Evolutionary conservation across 805 yeast species (phyloP).

Genomic region (Candida easanensis): DNA sequence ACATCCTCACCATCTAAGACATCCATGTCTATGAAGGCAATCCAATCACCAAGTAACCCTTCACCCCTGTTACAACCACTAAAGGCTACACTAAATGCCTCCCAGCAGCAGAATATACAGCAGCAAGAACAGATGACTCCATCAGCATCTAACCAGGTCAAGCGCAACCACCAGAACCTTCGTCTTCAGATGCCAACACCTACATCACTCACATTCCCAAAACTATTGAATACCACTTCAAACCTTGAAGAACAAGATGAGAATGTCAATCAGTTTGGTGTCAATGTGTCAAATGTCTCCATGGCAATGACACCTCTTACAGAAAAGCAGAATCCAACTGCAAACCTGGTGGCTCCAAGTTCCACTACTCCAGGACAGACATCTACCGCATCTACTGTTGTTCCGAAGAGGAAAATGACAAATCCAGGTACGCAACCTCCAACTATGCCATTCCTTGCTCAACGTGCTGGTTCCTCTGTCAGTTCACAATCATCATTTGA

Average conservation of each 20-base stretch:
- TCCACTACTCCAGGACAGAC: not conserved
- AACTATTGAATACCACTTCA: constrained; percentile 33
- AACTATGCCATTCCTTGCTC: constrained; percentile 17
- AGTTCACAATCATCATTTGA: constrained; percentile 17
- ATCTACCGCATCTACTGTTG: constrained; percentile 4
- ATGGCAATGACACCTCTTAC: constrained; percentile 80
- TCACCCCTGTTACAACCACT: constrained; percentile 34
- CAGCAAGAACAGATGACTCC: not conserved
- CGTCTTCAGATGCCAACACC: constrained; percentile 79
- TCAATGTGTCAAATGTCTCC: constrained; percentile 50
- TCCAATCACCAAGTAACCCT: constrained; percentile 22
- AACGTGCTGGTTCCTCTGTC: constrained; percentile 14
- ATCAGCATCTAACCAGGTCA: constrained; percentile 1
- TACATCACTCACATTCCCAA: constrained; percentile 34
- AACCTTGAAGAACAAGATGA: constrained; percentile 32
- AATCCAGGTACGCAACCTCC: constrained; percentile 12
- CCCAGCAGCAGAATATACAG: not conserved
- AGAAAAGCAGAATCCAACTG: constrained; percentile 40
- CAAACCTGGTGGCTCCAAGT: not conserved
- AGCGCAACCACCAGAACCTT: constrained; percentile 49
- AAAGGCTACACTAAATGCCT: constrained; percentile 25
- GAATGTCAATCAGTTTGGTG: constrained; percentile 66
- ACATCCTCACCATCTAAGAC: constrained; percentile 38
- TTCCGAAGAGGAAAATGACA: constrained; percentile 12
- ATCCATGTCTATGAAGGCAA: constrained; percentile 37